Evolutionary conservation across 441 rosid species (phyloP), one percentile per base, ranked within the genome.

Genomic region (Biscutella laevigata): DNA sequence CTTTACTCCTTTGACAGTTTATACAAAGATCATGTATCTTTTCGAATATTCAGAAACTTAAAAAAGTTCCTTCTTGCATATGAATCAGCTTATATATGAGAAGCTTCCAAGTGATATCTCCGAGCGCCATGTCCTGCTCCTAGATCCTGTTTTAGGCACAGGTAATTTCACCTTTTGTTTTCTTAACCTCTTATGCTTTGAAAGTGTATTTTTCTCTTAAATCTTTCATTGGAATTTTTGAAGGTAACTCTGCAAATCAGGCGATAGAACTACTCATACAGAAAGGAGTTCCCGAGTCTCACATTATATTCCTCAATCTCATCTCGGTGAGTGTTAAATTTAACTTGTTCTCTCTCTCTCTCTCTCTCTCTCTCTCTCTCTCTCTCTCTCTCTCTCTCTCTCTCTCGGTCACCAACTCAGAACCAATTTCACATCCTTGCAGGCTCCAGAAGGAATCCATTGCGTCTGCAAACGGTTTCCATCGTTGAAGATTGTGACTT

Each of bases 31-130:
- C 13, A 42, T n/a, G 39, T 9, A 4, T 36, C 19, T 15, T 37
- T 15, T 16, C 10, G 0, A n/a, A 53, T n/a, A 53, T 10, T 19
- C 6, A 1, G 6, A 36, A 53, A 38, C 27, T 27, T 16, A 14
- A 28, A 20, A 33, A 29, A n/a, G 33, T 45, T 44, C n/a, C 20
- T 49, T 13, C 12, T 53, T 2, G 19, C 36, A 30, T 34, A 21
- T 58, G 4, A 38, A 68, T 71, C 75, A 91, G 98, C 95, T 91
- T 60, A 85, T 91, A 55, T 91, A 91, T 26, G 95, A 91, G 77
- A 91, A 88, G 80, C 98, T 91, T 53, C 98, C 98, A n/a, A 83
- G 79, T 50, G 98, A 91, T 69, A 91, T 91, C 26, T 82, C 87
- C 1, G 98, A 91, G 59, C 80, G 98, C 9, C 95, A 85, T 69